Base-by-base conservation (phyloP, 1,284 basidiomycete species). In the Ceratobasidium sp. region DNA sequence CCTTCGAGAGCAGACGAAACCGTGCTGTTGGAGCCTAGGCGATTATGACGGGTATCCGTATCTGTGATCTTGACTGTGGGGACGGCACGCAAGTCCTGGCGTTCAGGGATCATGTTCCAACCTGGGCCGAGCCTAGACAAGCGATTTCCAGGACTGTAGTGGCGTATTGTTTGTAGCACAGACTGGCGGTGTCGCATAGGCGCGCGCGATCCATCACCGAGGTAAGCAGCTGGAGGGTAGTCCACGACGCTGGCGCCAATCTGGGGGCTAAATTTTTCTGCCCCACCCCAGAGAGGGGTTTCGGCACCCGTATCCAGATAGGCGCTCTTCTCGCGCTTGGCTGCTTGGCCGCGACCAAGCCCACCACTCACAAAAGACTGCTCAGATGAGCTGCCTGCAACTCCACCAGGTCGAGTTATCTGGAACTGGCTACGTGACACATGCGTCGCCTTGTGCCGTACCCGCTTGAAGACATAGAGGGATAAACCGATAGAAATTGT, bases 361-460 rank as follows among this genome's bases (percentile, higher is more conserved):
- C 71, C 71, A 30, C 71, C 71, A 33, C 71, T 75, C 48, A 75
- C 71, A 65, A 75, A 75, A 0, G 71, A 75, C 27, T 65, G 64
- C 14, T 65, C 62, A 20, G 71, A 75, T 50, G 60, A 60, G 71
- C 71, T 75, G 20, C 71, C 71, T 55, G 33, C 14, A 55, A 75
- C 71, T 18, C 23, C 44, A 8, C 48, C 48, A 33, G 60, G 44
- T 44, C 71, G 60, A 55, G 44, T 27, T 23, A 75, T 57, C n/a
- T 75, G 71, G 35, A 75, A 75, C 23, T 75, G 71, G 52, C 71
- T 75, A 16, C 71, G 44, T 27, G 71, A 75, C 12, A 75, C 71
- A 38, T 75, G 71, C 35, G 65, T 33, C 18, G 71, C 60, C 30
- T 65, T 75, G 50, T 75, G 65, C 10, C 71, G 59, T 27, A 75